Percentiles rank a stretch among this genome's conserved stretches.
phyloP scores from a whole-genome alignment of 257 asterid species.

The Solanum pimpinellifolium region DNA sequence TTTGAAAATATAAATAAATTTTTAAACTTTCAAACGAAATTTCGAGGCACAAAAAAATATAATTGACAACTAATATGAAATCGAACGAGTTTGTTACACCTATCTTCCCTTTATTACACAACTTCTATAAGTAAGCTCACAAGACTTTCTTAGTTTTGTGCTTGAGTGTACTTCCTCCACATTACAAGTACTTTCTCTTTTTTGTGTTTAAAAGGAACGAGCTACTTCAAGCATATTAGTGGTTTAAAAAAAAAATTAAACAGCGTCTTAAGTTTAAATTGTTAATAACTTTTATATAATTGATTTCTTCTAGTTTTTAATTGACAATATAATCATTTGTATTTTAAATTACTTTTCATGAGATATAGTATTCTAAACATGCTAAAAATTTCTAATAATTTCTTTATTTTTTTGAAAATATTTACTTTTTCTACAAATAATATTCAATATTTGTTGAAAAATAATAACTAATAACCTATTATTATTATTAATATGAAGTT shows the following conservation, averaged over 20 bases:
- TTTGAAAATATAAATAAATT: background rate
- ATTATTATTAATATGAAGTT: background rate
- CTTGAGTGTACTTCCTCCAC: background rate
- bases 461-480: no score
- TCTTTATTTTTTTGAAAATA: no score
- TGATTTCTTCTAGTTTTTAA: no score
- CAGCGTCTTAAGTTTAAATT: accelerated
- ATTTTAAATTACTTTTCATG: no score
- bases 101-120: background rate
- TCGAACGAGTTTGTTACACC: background rate
- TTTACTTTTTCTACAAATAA: no score
- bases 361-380: no score
- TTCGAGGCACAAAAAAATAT: accelerated
- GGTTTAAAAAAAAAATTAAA: accelerated
- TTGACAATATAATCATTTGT: no score
- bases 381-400: no score
- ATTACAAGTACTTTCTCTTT: background rate
- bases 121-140: background rate
- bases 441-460: no score
- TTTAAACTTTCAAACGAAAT: background rate
- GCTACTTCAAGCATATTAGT: no score
- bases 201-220: background rate
- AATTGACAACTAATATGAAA: background rate
- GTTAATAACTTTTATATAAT: no score
- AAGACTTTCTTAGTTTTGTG: background rate